Base-by-base conservation (phyloP, 306 rosid species). In the Dryas drummondii region DNA sequence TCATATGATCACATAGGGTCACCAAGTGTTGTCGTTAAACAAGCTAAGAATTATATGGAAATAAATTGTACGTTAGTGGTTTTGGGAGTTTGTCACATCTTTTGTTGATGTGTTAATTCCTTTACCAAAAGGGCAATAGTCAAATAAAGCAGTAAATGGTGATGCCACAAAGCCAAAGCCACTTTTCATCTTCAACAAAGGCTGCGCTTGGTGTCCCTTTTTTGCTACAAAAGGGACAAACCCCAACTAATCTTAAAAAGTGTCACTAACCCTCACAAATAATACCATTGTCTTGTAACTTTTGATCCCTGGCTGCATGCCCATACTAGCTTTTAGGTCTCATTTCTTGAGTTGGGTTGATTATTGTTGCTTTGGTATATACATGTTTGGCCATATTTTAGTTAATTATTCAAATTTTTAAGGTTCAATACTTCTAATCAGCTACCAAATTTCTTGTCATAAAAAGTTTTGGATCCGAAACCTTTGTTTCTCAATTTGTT, bases 81-180 rank as follows among this genome's bases (percentile, higher is more conserved):
- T 22, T 61, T 32, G 46, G 47, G 27, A 17, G 49, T 8, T 63
- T 41, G 50, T 41, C 13, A 15, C 50, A 5, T 0, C 27, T 32
- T 41, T 63, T 63, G 14, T 7, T 1, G 4, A 2, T 16, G 68
- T 63, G 27, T 16, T 7, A 19, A 10, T 47, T 45, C 5, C 55
- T 22, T 22, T 22, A 27, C 42, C 11, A 6, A 47, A 67, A 6
- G 11, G 12, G 55, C 2, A 47, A 7, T 26, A 47, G 42, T 17
- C 10, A 66, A 19, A 17, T 17, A 66, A 47, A 22, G 44, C 56
- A 47, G 71, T 26, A 67, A 3, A 22, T 47, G 71, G 19, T 10
- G 55, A 67, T 67, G 71, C 19, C 44, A 42, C 71, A 22, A 67
- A 47, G 42, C 41, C 55, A 50, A 50, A 50, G 70, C 52, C 15